Evolutionary conservation across 1,284 basidiomycete genomes (phyloP).

Genomic region (Moesziomyces globuligerus): DNA sequence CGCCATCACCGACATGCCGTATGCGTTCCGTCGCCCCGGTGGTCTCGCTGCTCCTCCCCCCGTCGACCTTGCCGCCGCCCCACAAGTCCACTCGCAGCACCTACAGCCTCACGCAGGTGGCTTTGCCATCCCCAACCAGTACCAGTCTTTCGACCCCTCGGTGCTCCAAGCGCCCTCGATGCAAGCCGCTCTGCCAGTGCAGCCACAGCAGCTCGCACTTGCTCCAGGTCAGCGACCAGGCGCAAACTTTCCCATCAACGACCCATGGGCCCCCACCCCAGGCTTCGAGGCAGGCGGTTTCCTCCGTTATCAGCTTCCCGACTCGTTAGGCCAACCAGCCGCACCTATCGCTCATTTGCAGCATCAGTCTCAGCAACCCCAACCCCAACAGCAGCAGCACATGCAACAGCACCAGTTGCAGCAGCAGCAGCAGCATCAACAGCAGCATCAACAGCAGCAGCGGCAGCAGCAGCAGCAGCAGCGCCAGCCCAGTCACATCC

Average conservation of each 20-base stretch:
- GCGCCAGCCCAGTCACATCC: conserved; percentile 1
- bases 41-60: conserved; percentile 35
- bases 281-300: conserved; percentile 25
- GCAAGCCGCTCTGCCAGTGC: conserved; percentile 8
- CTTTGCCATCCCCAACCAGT: conserved; percentile 30
- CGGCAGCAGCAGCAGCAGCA: conserved; percentile 12
- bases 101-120: conserved; percentile 26
- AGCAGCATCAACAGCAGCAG: conserved; percentile 6
- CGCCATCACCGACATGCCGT: conserved; percentile 54
- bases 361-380: no score
- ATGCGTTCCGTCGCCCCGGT: conserved; percentile 51
- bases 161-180: conserved; percentile 17
- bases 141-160: conserved; percentile 26
- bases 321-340: conserved; percentile 2
- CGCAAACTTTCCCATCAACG: conserved; percentile 7
- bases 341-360: conserved; percentile 13
- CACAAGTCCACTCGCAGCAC: conserved; percentile 12
- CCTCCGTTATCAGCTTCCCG: conserved; percentile 22
- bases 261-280: conserved; percentile 9
- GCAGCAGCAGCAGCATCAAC: conserved; percentile 3
- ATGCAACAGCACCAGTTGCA: conserved; percentile 5
- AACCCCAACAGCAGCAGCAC: no score
- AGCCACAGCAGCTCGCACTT: conserved; percentile 10
- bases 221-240: conserved; percentile 7
- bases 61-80: conserved; percentile 8